phyloP scores from a whole-genome alignment of 805 yeast species.

The Metschnikowia lachancei region DNA sequence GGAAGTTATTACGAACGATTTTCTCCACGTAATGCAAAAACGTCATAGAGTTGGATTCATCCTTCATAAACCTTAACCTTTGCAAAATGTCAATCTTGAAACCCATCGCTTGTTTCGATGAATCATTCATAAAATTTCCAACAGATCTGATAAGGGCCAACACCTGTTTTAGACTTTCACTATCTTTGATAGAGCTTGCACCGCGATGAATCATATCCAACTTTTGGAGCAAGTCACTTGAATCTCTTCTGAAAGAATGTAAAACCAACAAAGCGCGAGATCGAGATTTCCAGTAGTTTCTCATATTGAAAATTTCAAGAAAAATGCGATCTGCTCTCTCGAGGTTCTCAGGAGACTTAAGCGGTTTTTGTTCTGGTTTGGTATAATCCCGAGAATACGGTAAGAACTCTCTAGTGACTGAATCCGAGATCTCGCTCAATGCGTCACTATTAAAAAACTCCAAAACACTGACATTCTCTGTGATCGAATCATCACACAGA shows the following conservation, averaged over 20 bases:
- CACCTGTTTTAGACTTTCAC: conserved; percentile 66
- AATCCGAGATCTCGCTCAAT: conserved; percentile 55
- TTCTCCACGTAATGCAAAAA: conserved; percentile 91
- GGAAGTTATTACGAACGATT: conserved; percentile 78
- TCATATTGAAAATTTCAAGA: conserved; percentile 65
- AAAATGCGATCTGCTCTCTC: conserved; percentile 71
- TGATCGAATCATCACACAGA: conserved; percentile 55
- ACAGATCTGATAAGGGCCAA: conserved; percentile 84
- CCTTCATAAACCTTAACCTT: conserved; percentile 85
- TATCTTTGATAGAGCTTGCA: conserved; percentile 58
- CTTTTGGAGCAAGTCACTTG: conserved; percentile 56
- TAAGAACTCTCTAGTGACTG: conserved; percentile 52
- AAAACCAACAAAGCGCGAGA: conserved; percentile 58
- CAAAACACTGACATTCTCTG: conserved; percentile 54
- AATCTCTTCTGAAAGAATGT: conserved; percentile 61
- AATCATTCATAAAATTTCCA: conserved; percentile 95
- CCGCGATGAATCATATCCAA: conserved; percentile 70
- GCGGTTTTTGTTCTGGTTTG: conserved; percentile 12
- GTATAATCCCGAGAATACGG: conserved; percentile 59
- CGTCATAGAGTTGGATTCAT: conserved; percentile 80
- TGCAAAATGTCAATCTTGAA: conserved; percentile 89
- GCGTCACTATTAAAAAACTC: conserved; percentile 73
- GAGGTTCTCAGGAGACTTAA: conserved; percentile 35
- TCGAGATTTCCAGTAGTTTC: conserved; percentile 70
- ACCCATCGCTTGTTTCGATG: conserved; percentile 89